Base-by-base conservation (phyloP, 352 stramenopile genomes). In the Phytophthora ohioensis region DNA sequence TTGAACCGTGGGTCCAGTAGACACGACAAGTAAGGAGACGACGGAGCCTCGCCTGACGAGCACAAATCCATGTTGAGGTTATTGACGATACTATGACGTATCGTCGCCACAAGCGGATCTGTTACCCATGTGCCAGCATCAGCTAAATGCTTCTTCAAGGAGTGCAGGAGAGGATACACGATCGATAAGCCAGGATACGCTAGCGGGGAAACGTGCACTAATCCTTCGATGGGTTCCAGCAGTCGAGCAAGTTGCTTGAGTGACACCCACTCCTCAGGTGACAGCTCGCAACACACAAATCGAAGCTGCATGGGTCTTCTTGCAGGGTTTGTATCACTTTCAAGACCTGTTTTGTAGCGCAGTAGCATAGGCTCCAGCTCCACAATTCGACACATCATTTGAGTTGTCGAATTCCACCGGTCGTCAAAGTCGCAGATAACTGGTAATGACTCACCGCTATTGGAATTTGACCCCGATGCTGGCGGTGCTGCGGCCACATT, bases 301-400 rank as follows among this genome's bases (percentile, higher is more conserved):
- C 84, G 84, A 51, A 94, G 69, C 64, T 93, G 85, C 85, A 93
- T 93, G 2, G 85, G 84, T 32, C 84, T 75, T 7, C 86, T 79
- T 43, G 83, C 85, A 41, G 86, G 82, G n/a, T 82, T 91, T 8
- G 78, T 87, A 67, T 93, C 86, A 53, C 80, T 85, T 51, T 93
- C 86, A 3, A 93, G 60, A n/a, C 85, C 87, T 35, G 74, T 87
- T 69, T 92, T 93, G 73, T 93, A 93, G 2, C 84, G 80, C 60
- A 90, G 52, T 15, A 93, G 58, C 80, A 91, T 90, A 5, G 78
- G 67, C 64, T 93, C 82, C n/a, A 93, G 59, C 67, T 93, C 79
- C 11, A 93, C 86, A 56, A 93, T 91, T 17, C 86, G 79, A 64
- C 82, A 90, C 55, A 93, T 91, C 86, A 93, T 93, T 57, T 91